Percentiles rank a stretch among this genome's conserved stretches.
Conservation (phyloP, 805 yeast species). For the Yarrowia sp. region DNA sequence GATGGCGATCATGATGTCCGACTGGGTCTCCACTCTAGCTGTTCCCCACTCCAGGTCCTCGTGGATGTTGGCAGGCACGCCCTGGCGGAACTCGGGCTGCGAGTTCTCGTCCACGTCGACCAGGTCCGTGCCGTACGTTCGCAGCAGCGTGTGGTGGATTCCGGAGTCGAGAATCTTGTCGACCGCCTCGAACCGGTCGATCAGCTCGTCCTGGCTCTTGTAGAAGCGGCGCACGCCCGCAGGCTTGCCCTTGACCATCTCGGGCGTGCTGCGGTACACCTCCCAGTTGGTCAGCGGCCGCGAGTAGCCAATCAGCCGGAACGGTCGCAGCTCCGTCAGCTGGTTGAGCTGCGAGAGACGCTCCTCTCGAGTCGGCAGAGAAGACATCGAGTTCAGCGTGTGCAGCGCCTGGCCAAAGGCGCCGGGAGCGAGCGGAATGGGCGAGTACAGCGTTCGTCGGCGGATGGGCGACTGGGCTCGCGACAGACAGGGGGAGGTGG, state of each 20-base stretch:
- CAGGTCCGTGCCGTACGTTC: conserved; percentile 51
- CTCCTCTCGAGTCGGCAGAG: conserved; percentile 24
- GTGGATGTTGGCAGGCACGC: conserved; percentile 61
- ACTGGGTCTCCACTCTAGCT: conserved; percentile 45
- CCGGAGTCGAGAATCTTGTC: conserved; percentile 71
- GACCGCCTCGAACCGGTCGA: conserved; percentile 55
- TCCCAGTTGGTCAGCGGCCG: conserved; percentile 47
- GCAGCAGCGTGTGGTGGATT: conserved; percentile 60
- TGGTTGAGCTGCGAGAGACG: conserved; percentile 32
- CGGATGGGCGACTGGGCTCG: conserved; percentile 10
- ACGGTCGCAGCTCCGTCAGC: conserved; percentile 48
- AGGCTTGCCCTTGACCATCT: conserved; percentile 34
- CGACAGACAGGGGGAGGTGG: conserved; percentile 2
- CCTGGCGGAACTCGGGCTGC: conserved; percentile 34
- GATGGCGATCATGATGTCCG: conserved; percentile 58
- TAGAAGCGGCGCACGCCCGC: conserved; percentile 48
- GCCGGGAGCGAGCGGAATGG: conserved; percentile 18
- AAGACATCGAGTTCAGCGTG: not conserved
- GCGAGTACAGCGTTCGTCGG: conserved; percentile 4
- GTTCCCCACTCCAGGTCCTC: conserved; percentile 51
- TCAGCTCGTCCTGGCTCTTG: conserved; percentile 56
- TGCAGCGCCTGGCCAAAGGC: conserved; percentile 19
- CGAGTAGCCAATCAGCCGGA: conserved; percentile 47
- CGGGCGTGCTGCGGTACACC: conserved; percentile 32
- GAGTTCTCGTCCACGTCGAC: conserved; percentile 31